Base-by-base conservation (phyloP, 2,329 filamentous ascomycete genomes). In the Akanthomyces lecanii region DNA sequence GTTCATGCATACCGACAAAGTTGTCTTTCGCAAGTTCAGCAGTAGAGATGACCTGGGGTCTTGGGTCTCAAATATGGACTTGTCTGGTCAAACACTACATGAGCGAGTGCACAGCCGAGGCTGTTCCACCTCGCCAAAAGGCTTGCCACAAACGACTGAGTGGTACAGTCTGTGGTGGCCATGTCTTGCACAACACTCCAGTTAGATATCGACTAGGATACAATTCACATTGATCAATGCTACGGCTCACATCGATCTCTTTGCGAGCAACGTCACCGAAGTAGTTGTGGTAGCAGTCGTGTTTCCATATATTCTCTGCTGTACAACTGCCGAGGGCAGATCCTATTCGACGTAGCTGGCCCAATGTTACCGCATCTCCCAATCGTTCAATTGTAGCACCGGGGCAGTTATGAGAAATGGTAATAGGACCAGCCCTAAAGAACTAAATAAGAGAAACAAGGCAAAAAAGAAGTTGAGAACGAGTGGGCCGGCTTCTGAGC, bases 271-370 rank as follows among this genome's bases (percentile, higher is more conserved):
- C 18, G 21, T 42, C 12, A 40, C 12, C 33, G 21, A 40, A 38
- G 23, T 18, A 14, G 48, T 30, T 7, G 28, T 36, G 51, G 18
- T 18, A 18, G 33, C 56, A 59, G 33, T 16, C 10, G 45, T 48
- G 42, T 59, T 38, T 59, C 18, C 56, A 50, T 59, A 33, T 59
- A 58, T 51, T 40, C 14, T 51, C 45, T 59, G 56, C 56, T 50
- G 45, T 50, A 40, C 30, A 51, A 58, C 56, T 33, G 25, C 40
- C 38, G 30, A 33, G 18, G 16, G 33, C 45, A 40, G n/a, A 28
- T 33, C 33, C 33, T 50, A 23, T 30, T 21, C 33, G 57, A 60
- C 57, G 47, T 60, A 60, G 16, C 48, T 60, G 36, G 48, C 47
- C 21, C 16, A 38, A n/a, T 38, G 25, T 47, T 47, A 12, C 30